A percentile compares a stretch with the other conserved stretches of the same genome.
Evolutionary conservation across 1,139 yeast species (phyloP).

Genomic region (Debaryomyces singareniensis): DNA sequence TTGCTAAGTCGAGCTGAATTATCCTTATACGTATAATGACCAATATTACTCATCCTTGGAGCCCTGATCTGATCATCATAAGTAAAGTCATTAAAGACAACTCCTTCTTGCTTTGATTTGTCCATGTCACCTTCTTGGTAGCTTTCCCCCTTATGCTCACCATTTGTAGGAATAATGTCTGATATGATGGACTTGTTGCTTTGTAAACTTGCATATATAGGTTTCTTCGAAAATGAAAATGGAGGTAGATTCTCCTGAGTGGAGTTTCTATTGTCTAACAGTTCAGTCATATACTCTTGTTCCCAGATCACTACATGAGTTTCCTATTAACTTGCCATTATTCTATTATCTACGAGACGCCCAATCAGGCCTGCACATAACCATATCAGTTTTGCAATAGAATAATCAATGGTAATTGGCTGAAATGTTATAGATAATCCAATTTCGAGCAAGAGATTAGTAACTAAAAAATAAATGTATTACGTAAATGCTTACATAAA

Average conservation of each 20-base stretch:
- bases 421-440: too few species aligned
- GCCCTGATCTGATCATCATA: constrained; percentile 42
- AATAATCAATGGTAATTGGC: constrained; percentile 4
- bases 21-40: constrained; percentile 18
- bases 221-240: constrained; percentile 35
- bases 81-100: constrained; percentile 20
- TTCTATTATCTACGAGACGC: too few species aligned
- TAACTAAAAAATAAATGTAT: too few species aligned
- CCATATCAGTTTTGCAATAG: constrained; percentile 3
- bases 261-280: background rate
- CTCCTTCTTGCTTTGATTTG: constrained; percentile 1
- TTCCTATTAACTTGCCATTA: too few species aligned
- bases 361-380: constrained; percentile 2
- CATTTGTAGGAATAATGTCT: constrained; percentile 18
- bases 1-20: constrained; percentile 1
- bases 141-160: background rate
- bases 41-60: constrained; percentile 31
- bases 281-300: background rate
- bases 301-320: too few species aligned
- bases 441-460: too few species aligned
- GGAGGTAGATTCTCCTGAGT: constrained; percentile 18
- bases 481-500: too few species aligned
- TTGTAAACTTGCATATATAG: constrained; percentile 17
- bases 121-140: background rate
- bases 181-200: constrained; percentile 24